Base-by-base conservation (phyloP, 352 stramenopile species). In the Globisporangium okanoganense region DNA sequence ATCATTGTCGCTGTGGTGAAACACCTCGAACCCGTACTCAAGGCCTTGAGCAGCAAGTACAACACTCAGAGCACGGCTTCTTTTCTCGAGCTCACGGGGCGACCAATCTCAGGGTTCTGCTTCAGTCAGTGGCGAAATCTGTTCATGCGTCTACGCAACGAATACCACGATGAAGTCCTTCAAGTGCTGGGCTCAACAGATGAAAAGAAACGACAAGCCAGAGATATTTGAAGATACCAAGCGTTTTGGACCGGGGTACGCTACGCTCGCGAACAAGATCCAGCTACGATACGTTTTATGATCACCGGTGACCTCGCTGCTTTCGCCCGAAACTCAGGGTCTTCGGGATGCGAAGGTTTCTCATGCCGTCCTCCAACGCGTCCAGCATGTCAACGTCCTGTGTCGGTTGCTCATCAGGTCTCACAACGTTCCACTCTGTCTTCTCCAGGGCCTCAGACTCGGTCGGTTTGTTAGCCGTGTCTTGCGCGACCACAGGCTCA, bases 1-100 rank as follows among this genome's bases (percentile, higher is more conserved):
- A 51, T 70, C 1, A 62, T 87, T 38, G 66, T 86, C 24, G 71
- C 67, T 1, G 64, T 76, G 31, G 51, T 87, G 25, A 75, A 72
- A 55, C 76, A 90, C 50, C 36, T 90, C 43, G 75, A 83, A 55
- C 61, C 66, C 1, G 59, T 63, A 10, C 75, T 87, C 49, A 71
- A 68, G 6, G 33, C 61, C 10, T 50, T 86, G 24, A 72, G 66
- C 18, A 51, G 51, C 2, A 63, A 45, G 12, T 59, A 81, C 59
- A 69, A 44, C 16, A 53, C 53, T 1, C 64, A 76, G 31, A 69
- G 70, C 16, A 52, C 73, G 5, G 54, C 50, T 0, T 58, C 78
- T 24, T 85, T 75, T 48, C 49, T 79, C 3, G 61, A 60, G 5
- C 65, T 85, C 14, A 55, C 78, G 0, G 62, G 72, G 33, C 61